Base-by-base conservation (phyloP, 176 grass and related monocot genomes). In the Oryza nivara region DNA sequence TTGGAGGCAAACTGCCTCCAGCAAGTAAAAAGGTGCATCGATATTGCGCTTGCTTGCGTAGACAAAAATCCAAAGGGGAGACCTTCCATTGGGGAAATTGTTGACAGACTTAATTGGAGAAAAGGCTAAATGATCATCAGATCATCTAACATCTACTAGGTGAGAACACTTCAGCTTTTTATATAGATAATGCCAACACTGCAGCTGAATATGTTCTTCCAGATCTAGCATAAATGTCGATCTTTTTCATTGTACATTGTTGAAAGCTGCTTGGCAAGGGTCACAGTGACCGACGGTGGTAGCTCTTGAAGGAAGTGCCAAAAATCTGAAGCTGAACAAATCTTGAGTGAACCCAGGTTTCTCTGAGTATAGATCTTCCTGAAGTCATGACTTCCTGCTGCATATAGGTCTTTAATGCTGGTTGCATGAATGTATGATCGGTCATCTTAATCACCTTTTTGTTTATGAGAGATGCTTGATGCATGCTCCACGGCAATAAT, bases 21-120 rank as follows among this genome's bases (percentile, higher is more conserved):
- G 22, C 54, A 73, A 73, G 80, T 73, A n/a, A 82, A 73, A 65
- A 65, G 69, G 63, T 82, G 80, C 38, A 82, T 82, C 41, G 38
- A 45, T 65, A n/a, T 47, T 73, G 80, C 52, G 23, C 38, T 82
- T 9, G 19, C 28, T 22, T 82, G 80, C 46, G 80, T 73, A 0
- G 28, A 43, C 3, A 9, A 6, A 82, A 65, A 73, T 47, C 69
- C 80, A 47, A 73, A 45, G 44, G 69, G 64, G 8, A 82, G 80
- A 25, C 54, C 70, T n/a, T 73, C 54, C 0, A 26, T 65, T 14
- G 38, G 52, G 54, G 11, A 32, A 82, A 47, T 73, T 47, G 3
- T 73, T 0, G 1, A 6, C 38, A 51, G 6, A 15, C 80, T 82
- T 30, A n/a, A 30, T 22, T 32, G 68, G 28, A 63, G 9, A 11